Evolutionary conservation across 1,284 basidiomycete genomes (phyloP).

Genomic region (Ceratobasidium theobromae): DNA sequence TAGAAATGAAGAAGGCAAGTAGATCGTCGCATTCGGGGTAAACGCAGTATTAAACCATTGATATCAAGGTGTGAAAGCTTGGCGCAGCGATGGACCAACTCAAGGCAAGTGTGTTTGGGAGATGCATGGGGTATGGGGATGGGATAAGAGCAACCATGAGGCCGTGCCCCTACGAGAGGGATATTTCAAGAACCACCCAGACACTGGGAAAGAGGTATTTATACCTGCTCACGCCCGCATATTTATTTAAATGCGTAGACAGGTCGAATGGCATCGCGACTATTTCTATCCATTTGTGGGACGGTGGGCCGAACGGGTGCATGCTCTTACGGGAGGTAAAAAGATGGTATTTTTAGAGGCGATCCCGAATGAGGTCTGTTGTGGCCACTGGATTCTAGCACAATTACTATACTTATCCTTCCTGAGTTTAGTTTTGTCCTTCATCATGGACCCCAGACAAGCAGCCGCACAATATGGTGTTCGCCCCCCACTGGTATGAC

Average conservation of each 20-base stretch:
- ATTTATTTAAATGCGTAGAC: neutral
- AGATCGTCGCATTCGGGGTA: neutral
- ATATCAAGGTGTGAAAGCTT: conserved; percentile 41
- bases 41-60: neutral
- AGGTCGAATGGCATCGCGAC: conserved; percentile 83
- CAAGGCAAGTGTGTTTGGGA: conserved; percentile 81
- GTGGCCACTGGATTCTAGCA: neutral
- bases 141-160: conserved; percentile 68
- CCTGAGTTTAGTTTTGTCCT: conserved; percentile 73
- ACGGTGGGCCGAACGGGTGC: conserved; percentile 72
- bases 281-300: conserved; percentile 82
- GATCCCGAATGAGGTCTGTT: conserved; percentile 83
- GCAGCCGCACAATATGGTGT: conserved; percentile 75
- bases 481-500: conserved; percentile 94
- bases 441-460: conserved; percentile 66
- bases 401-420: neutral
- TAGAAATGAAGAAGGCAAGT: conserved; percentile 58
- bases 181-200: conserved; percentile 78
- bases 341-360: conserved; percentile 79
- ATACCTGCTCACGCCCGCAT: neutral
- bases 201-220: conserved; percentile 60
- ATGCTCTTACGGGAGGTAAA: conserved; percentile 49
- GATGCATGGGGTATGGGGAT: conserved; percentile 92
- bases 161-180: conserved; percentile 80
- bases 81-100: conserved; percentile 71